Evolutionary conservation across 352 stramenopile species (phyloP).

Genomic region (Thalassiosira livingstoniorum): DNA sequence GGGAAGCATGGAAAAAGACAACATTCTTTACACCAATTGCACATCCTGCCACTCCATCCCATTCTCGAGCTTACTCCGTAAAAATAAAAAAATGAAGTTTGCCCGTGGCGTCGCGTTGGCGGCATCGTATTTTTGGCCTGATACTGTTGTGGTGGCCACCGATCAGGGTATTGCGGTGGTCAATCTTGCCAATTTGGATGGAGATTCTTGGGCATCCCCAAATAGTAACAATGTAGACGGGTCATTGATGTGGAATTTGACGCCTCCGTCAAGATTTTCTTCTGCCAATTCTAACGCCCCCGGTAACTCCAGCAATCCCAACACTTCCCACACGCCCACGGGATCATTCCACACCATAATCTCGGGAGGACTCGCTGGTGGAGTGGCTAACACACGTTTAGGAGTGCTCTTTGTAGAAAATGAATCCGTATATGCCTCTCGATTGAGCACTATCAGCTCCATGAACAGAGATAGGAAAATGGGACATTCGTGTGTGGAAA

Average conservation of each 20-base stretch:
- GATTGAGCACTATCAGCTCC: slow-evolving; percentile 24
- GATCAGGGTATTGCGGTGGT: slow-evolving; percentile 49
- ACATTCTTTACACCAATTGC: slow-evolving; percentile 42
- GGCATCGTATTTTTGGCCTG: slow-evolving; percentile 38
- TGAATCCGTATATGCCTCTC: slow-evolving; percentile 44
- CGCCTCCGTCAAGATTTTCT: not conserved
- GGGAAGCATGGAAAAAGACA: slow-evolving; percentile 27
- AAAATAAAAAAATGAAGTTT: not conserved
- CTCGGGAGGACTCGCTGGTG: slow-evolving; percentile 44
- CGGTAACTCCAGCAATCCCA: not conserved
- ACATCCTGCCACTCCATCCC: slow-evolving; percentile 25
- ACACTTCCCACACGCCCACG: slow-evolving; percentile 6
- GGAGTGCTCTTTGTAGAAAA: slow-evolving; percentile 54
- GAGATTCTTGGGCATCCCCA: slow-evolving; percentile 17
- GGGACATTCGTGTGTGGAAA: slow-evolving; percentile 60
- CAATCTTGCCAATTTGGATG: slow-evolving; percentile 23
- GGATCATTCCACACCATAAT: slow-evolving; percentile 54
- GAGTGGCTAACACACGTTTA: slow-evolving; percentile 51
- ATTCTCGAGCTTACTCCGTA: slow-evolving; percentile 14
- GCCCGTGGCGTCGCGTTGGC: slow-evolving; percentile 10
- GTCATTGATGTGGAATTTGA: not conserved
- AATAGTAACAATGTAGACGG: slow-evolving; percentile 17
- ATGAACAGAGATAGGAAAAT: slow-evolving; percentile 34
- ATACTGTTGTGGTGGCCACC: slow-evolving; percentile 41
- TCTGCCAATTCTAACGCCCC: not conserved